Evolutionary conservation across 441 rosid genomes (phyloP).

Genomic region (Euphorbia schlechtendalii): DNA sequence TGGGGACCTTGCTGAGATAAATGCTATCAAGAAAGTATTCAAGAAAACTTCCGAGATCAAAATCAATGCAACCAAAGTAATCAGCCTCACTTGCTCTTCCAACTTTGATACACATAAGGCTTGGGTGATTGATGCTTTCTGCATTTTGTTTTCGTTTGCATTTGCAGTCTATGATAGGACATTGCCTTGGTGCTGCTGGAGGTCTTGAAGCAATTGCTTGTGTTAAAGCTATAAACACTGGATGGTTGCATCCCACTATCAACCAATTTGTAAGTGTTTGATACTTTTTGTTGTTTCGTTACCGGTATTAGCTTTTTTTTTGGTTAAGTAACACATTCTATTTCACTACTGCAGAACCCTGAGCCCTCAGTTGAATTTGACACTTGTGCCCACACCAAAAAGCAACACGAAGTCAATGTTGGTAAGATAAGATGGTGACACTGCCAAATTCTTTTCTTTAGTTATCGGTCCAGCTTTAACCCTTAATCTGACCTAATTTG

Average conservation of each 20-base stretch:
- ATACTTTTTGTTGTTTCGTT: constrained; percentile 2
- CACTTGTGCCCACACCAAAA: constrained; percentile 69
- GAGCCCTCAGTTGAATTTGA: constrained; percentile 87
- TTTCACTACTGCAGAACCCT: constrained; percentile 52
- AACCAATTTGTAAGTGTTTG: constrained; percentile 75
- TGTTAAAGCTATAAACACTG: constrained; percentile 82
- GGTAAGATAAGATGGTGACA: constrained; percentile 55
- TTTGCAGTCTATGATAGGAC: constrained; percentile 94
- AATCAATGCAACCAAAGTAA: constrained; percentile 93
- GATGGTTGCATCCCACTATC: constrained; percentile 93
- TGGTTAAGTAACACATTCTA: constrained; percentile 8
- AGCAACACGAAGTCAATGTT: constrained; percentile 88
- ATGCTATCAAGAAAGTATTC: constrained; percentile 91
- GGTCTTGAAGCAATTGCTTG: constrained; percentile 94
- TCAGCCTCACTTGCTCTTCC: not conserved
- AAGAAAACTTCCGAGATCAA: constrained; percentile 72
- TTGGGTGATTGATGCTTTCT: constrained; percentile 9
- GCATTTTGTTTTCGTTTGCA: constrained; percentile 8
- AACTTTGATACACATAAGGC: constrained; percentile 11
- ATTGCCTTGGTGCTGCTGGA: constrained; percentile 97
- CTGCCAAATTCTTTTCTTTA: not conserved
- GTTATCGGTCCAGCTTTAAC: not conserved
- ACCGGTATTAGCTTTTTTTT: too few species aligned
- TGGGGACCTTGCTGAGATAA: constrained; percentile 95
- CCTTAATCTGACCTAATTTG: constrained; percentile 1